Evolutionary conservation across 768 basidiomycete species (phyloP), one percentile per base, ranked within the genome.

Genomic region (Rhodotorula taiwanensis): DNA sequence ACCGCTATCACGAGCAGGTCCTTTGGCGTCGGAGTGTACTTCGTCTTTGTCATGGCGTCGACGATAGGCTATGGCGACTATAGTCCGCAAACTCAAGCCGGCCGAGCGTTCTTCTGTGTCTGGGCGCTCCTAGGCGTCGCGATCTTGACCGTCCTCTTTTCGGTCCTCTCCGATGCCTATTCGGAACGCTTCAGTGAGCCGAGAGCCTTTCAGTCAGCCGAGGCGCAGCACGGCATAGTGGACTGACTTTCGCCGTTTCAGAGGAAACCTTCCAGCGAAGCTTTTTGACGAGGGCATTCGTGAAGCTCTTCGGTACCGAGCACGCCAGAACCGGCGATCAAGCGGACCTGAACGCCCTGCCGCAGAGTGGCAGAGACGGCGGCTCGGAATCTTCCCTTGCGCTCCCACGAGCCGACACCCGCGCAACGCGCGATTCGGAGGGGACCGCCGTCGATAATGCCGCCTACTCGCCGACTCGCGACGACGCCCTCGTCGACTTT

Each of bases 91-190:
- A 69, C 63, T 4, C 63, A 57, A 11, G 57, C 56, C 21, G 68
- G 68, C 2, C 52, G 68, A 4, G 68, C 68, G 0, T 65, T 65
- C 57, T 69, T 69, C 57, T 60, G 60, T 33, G 55, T 62, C 1
- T 62, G 55, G 51, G 60, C 56, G 0, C 11, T 66, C 1, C 20
- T 33, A 0, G 65, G 65, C 14, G 60, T 56, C 0, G 65, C 60
- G 27, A 34, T 53, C n/a, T 30, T 66, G 16, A 66, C 65, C 0
- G 60, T 66, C 23, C 48, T 66, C 52, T 61, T 61, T 48, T 61
- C 59, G 11, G 42, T 66, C n/a, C 49, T 66, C 13, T 60, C 65
- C 15, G 65, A 66, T 48, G 60, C 52, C 1, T 61, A 62, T 55
- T 30, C 39, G 13, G 10, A 30, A 9, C 39, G 56, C 13, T 66